A percentile compares a stretch with the other conserved stretches of the same genome.
phyloP scores from a whole-genome alignment of 441 rosid species.

The Pelargonium fulgidum region DNA sequence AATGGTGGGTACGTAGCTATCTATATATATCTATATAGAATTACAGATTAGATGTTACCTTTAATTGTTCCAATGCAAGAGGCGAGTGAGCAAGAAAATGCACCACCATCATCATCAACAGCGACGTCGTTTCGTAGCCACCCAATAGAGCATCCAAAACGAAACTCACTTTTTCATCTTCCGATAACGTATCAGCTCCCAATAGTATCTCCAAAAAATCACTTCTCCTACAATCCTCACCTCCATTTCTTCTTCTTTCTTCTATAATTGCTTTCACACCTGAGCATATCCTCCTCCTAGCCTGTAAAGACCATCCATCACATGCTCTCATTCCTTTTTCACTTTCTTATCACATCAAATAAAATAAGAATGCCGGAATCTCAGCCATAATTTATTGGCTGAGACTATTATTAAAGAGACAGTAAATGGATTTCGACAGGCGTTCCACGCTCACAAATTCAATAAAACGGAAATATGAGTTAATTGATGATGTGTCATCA shows the following conservation, averaged over 20 bases:
- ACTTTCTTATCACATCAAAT: too few species aligned
- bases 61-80: constrained; percentile 33
- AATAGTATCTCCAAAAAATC: constrained; percentile 47
- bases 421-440: too few species aligned
- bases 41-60: constrained; percentile 28
- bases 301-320: constrained; percentile 46
- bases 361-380: too few species aligned
- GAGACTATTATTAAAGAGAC: too few species aligned
- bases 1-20: too few species aligned
- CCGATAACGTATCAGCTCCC: constrained; percentile 42
- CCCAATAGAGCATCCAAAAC: constrained; percentile 52
- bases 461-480: too few species aligned
- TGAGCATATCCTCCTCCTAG: constrained; percentile 44
- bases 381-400: too few species aligned
- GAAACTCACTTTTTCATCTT: constrained; percentile 56
- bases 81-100: constrained; percentile 41
- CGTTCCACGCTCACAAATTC: too few species aligned
- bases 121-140: constrained; percentile 63
- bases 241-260: constrained; percentile 28
- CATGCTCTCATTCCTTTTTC: constrained; percentile 28
- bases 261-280: constrained; percentile 46
- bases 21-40: too few species aligned
- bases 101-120: constrained; percentile 42
- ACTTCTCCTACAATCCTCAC: constrained; percentile 12
- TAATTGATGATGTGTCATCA: too few species aligned